Percentiles rank a stretch among this genome's conserved stretches.
Conservation (phyloP, 495 filamentous ascomycete genomes). For the Usnea hakonensis region DNA sequence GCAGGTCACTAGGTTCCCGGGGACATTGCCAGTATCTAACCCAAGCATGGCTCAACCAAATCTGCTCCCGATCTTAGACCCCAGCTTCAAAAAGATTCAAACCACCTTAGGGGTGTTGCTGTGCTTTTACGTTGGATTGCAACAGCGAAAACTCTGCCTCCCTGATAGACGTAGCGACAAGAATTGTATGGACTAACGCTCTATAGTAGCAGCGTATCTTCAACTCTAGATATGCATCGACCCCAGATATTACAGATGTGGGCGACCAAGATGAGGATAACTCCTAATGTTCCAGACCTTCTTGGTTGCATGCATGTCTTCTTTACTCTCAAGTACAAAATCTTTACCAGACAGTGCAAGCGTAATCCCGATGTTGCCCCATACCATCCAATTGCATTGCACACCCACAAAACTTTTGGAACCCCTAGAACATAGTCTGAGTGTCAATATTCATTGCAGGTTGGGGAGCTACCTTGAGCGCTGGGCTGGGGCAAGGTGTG, state of each 20-base stretch:
- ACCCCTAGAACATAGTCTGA: conserved; percentile 27
- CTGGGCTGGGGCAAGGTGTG: no score
- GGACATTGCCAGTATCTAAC: neutral
- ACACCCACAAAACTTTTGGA: conserved; percentile 45
- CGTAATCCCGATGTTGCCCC: conserved; percentile 66
- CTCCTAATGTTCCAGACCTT: neutral
- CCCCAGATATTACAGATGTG: no score
- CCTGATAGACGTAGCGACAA: neutral
- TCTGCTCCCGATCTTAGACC: neutral
- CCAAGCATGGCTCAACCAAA: neutral
- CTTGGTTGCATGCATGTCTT: neutral
- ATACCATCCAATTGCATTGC: conserved; percentile 60
- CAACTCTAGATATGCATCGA: neutral
- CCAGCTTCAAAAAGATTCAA: neutral
- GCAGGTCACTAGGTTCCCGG: conserved; percentile 41
- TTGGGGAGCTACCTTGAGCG: neutral
- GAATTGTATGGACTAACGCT: neutral
- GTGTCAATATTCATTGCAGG: neutral
- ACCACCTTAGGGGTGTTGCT: neutral
- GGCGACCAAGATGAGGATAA: no score
- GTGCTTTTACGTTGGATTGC: neutral
- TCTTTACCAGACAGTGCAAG: conserved; percentile 43
- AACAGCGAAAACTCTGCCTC: neutral
- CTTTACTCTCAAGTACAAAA: conserved; percentile 39
- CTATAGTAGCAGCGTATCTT: neutral